Evolutionary conservation across 1,284 basidiomycete species (phyloP), one percentile per base, ranked within the genome.

Genomic region (Heterobasidion occidentale): DNA sequence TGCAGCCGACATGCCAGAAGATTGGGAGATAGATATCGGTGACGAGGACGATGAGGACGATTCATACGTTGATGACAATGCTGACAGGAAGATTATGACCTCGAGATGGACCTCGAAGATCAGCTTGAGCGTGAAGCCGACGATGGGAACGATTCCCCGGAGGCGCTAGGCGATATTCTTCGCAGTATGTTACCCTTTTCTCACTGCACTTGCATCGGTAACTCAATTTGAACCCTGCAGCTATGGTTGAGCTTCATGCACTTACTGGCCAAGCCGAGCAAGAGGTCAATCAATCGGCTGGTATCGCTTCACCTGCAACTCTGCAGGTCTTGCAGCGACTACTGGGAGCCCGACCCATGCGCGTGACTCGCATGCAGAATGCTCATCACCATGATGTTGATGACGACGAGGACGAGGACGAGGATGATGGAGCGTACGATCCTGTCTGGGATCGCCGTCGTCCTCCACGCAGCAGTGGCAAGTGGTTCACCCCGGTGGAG

Each of bases 401-500:
- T 27, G 4, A 27, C 5, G 5, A 6, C 27, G 27, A 27, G 27
- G 71, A 75, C 1, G 74, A 75, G 7, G 71, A 71, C 3, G 71
- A 69, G 0, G 70, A 75, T 1, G 68, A 72, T 2, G 70, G 71
- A 9, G 68, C 72, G 59, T 54, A 42, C 51, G 15, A 46, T n/a
- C 46, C 45, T 50, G 44, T 44, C 42, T 47, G 46, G 35, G 46
- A 20, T 12, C 17, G 50, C 42, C 45, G 20, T 14, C 46, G 27
- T 27, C 27, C 27, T 27, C 27, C 53, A 35, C 35, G 15, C 36
- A 17, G 36, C 36, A 36, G 47, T 17, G 36, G 36, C 54, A 51
- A 54, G 59, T 83, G 78, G 76, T 76, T 73, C 64, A 68, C 72
- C 50, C 71, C 77, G 36, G 77, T 83, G 50, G 82, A 69, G 2